Evolutionary conservation across 441 rosid species (phyloP).

Genomic region (Gossypium davidsonii): DNA sequence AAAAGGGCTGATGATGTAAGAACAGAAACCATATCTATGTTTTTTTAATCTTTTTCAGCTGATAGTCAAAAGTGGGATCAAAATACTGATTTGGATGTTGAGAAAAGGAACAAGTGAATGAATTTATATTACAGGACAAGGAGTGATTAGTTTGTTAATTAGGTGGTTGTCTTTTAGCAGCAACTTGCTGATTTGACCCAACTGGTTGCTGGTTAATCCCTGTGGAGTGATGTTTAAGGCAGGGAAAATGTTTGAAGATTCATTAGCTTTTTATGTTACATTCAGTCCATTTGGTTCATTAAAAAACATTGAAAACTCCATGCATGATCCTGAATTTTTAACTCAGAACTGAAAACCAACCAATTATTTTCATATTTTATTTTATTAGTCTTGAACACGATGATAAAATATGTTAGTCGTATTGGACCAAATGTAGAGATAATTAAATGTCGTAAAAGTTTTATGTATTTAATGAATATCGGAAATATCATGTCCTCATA

Average conservation of each 20-base stretch:
- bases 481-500: no score
- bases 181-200: slow-evolving; percentile 11
- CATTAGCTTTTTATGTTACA: neutral
- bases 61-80: neutral
- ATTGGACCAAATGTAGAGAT: neutral
- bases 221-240: slow-evolving; percentile 37
- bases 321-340: neutral
- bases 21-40: slow-evolving; percentile 23
- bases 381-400: neutral
- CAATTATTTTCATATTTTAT: neutral
- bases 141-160: slow-evolving; percentile 16
- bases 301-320: neutral
- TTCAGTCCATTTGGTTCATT: neutral
- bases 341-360: neutral
- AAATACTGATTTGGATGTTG: slow-evolving; percentile 12
- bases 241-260: neutral
- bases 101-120: slow-evolving; percentile 1
- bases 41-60: neutral
- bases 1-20: neutral
- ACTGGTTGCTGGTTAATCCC: slow-evolving; percentile 26
- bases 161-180: slow-evolving; percentile 18
- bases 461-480: no score
- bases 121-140: slow-evolving; percentile 24
- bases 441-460: no score
- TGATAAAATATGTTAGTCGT: no score